These are phyloP conservation scores for Exophiala dermatitidis DNA, from an alignment of 2,329 filamentous ascomycete species.

Conservation along the genomic window DNA sequence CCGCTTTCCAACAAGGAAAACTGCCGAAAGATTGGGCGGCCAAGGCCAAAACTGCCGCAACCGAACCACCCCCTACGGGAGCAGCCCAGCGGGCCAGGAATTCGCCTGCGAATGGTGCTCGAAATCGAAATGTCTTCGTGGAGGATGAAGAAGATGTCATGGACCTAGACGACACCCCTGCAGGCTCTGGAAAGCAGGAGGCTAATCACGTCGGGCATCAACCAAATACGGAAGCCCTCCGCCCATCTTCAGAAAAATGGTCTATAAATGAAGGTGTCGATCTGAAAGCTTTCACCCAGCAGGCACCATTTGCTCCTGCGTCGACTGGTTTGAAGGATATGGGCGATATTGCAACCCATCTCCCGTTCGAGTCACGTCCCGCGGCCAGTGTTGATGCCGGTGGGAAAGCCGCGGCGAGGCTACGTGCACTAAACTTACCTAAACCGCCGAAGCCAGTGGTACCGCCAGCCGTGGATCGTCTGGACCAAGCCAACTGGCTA, in stretches of 20 bases:
- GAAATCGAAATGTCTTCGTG: conserved; percentile 17
- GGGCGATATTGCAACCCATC: conserved; percentile 45
- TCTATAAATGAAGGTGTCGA: conserved; percentile 33
- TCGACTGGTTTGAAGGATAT: conserved; percentile 47
- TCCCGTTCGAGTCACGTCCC: conserved; percentile 54
- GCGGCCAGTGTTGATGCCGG: conserved; percentile 35
- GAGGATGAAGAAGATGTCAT: conserved; percentile 38
- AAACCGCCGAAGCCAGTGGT: conserved; percentile 48
- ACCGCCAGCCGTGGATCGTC: conserved; percentile 25
- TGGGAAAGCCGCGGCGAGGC: conserved; percentile 31
- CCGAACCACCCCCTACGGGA: not conserved
- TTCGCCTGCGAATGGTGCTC: conserved; percentile 6
- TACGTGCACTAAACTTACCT: conserved; percentile 40
- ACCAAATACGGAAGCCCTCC: not conserved
- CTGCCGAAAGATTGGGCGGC: conserved; percentile 20
- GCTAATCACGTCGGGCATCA: conserved; percentile 4
- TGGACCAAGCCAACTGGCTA: conserved; percentile 45
- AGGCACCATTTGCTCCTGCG: conserved; percentile 44
- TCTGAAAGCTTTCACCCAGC: conserved; percentile 45
- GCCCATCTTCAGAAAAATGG: conserved; percentile 2
- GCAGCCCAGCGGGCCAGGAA: not conserved
- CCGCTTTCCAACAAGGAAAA: conserved; percentile 22
- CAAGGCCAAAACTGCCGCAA: conserved; percentile 3
- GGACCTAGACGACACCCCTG: conserved; percentile 40
- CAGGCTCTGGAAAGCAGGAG: conserved; percentile 16